A percentile compares a stretch with the other conserved stretches of the same genome.
phyloP scores from a whole-genome alignment of 164 flowering plant species.

The Nymphaea colorata region DNA sequence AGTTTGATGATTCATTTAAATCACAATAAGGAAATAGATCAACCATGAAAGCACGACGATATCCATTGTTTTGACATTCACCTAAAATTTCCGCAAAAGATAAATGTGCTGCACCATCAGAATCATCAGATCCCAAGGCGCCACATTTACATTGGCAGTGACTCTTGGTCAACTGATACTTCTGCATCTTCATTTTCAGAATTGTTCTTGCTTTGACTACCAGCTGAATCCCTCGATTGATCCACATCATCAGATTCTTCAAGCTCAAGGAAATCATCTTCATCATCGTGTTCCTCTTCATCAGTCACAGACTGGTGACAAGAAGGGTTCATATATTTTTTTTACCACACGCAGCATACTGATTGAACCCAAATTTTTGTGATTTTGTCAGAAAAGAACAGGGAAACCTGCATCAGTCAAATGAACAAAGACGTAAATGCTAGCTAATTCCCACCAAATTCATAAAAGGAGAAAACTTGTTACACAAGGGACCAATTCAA shows the following conservation, averaged over 20 bases:
- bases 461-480: not conserved
- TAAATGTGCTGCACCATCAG: conserved; percentile 36
- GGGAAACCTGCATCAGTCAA: conserved; percentile 53
- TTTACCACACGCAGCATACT: conserved; percentile 74
- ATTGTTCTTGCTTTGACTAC: conserved; percentile 29
- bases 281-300: conserved; percentile 40
- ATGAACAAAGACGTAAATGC: no score
- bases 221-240: conserved; percentile 44
- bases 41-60: no score
- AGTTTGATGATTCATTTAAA: no score
- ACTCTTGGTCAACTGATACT: not conserved
- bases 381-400: conserved; percentile 46
- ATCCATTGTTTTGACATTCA: no score
- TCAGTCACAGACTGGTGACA: conserved; percentile 42
- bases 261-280: conserved; percentile 31
- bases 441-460: no score
- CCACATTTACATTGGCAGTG: not conserved
- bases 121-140: conserved; percentile 52
- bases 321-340: conserved; percentile 64
- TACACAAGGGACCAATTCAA: not conserved
- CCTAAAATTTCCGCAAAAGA: no score
- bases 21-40: no score
- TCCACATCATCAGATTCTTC: conserved; percentile 72
- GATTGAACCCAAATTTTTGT: conserved; percentile 53
- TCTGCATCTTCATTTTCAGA: conserved; percentile 15